phyloP scores from a whole-genome alignment of 805 yeast genomes.

The Starmerella potacharoeniae region DNA sequence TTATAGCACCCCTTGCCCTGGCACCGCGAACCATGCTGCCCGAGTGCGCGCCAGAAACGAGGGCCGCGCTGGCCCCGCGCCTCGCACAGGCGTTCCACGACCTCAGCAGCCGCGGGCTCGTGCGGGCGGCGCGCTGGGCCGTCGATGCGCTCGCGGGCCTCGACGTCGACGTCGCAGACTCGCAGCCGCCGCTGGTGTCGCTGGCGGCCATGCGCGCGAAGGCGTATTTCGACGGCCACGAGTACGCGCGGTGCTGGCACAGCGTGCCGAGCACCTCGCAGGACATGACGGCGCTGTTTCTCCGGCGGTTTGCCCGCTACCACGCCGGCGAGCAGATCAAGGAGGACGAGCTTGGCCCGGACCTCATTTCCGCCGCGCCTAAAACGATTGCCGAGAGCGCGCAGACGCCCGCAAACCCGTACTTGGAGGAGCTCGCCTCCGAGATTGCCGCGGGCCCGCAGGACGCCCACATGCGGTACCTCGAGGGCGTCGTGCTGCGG shows the following conservation, averaged over 20 bases:
- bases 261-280: slow-evolving; percentile 38
- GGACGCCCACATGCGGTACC: slow-evolving; percentile 52
- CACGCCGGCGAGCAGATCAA: slow-evolving; percentile 65
- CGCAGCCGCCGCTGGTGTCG: slow-evolving; percentile 23
- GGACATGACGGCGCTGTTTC: slow-evolving; percentile 35
- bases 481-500: slow-evolving; percentile 56
- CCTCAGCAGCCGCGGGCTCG: slow-evolving; percentile 47
- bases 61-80: slow-evolving; percentile 2
- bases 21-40: not conserved
- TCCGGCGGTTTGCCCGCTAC: slow-evolving; percentile 56
- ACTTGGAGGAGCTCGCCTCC: slow-evolving; percentile 29
- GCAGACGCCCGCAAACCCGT: slow-evolving; percentile 25
- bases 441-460: slow-evolving; percentile 30
- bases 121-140: slow-evolving; percentile 59
- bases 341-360: slow-evolving; percentile 62
- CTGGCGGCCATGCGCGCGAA: slow-evolving; percentile 52
- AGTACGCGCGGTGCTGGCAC: slow-evolving; percentile 66
- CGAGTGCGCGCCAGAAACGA: slow-evolving; percentile 1
- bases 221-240: slow-evolving; percentile 67
- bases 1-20: not conserved
- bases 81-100: slow-evolving; percentile 31
- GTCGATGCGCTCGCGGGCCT: slow-evolving; percentile 70
- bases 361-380: slow-evolving; percentile 30
- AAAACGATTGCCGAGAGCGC: slow-evolving; percentile 23
- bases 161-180: slow-evolving; percentile 19